phyloP scores from a whole-genome alignment of 23 red algal genomes.

The Chondrus crispus region DNA sequence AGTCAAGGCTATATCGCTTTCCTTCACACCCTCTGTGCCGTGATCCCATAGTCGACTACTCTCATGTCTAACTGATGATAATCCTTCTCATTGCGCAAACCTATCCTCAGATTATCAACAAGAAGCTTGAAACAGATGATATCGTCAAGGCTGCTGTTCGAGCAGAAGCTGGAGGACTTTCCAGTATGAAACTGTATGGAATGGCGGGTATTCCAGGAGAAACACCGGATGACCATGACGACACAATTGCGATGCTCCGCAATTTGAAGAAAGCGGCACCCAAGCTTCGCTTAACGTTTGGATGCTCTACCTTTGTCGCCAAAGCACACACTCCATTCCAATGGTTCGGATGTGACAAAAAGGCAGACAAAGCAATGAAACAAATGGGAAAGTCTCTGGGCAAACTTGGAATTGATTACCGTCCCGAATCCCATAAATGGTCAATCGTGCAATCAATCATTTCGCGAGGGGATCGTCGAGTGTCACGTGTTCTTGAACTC shows the following conservation, averaged over 20 bases:
- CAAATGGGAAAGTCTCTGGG: background rate
- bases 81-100: background rate
- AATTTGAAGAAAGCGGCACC: background rate
- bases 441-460: conserved; percentile 41
- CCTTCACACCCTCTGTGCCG: no score
- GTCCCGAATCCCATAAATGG: conserved; percentile 51
- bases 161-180: conserved; percentile 21
- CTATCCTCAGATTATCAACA: conserved; percentile 37
- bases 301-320: conserved; percentile 53
- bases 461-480: conserved; percentile 37
- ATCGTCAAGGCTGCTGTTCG: conserved; percentile 17
- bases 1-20: no score
- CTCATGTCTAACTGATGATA: background rate
- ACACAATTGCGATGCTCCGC: conserved; percentile 18
- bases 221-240: conserved; percentile 7
- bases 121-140: conserved; percentile 34
- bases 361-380: conserved; percentile 20
- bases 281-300: conserved; percentile 26
- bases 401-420: conserved; percentile 28
- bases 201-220: conserved; percentile 47
- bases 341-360: conserved; percentile 24
- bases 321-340: conserved; percentile 53
- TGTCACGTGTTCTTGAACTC: background rate
- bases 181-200: conserved; percentile 40
- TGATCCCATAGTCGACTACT: background rate